A percentile compares a stretch with the other conserved stretches of the same genome.
Evolutionary conservation across 1,139 yeast species (phyloP).

Genomic region (Magnusiomyces tetraspermus): DNA sequence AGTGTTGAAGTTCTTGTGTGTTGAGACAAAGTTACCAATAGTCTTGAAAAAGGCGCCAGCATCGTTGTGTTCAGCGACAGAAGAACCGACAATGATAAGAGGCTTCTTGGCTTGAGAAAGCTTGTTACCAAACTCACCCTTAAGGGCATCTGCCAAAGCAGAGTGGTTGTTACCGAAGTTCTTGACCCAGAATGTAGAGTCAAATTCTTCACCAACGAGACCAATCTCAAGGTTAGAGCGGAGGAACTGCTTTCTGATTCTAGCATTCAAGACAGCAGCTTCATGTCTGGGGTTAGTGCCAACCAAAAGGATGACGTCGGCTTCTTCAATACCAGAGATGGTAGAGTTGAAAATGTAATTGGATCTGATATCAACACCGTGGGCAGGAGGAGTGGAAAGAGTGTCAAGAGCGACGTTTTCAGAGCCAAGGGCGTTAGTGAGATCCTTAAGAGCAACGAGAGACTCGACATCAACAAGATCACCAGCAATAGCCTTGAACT

Average conservation of each 20-base stretch:
- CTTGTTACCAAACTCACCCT: constrained; percentile 62
- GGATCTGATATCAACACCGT: constrained; percentile 67
- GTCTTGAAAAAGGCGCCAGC: constrained; percentile 52
- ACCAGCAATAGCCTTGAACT: constrained; percentile 75
- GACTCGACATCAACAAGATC: constrained; percentile 78
- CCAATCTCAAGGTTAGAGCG: constrained; percentile 54
- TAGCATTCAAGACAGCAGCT: constrained; percentile 80
- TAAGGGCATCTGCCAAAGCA: constrained; percentile 51
- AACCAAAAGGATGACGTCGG: constrained; percentile 67
- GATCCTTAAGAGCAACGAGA: constrained; percentile 71
- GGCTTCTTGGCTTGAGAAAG: constrained; percentile 64
- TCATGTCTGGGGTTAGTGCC: constrained; percentile 89
- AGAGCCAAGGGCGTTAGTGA: constrained; percentile 66
- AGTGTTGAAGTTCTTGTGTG: constrained; percentile 53
- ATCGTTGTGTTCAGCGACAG: constrained; percentile 61
- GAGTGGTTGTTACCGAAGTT: constrained; percentile 55
- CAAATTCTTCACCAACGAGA: constrained; percentile 68
- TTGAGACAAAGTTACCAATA: constrained; percentile 54
- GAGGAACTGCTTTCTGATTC: constrained; percentile 79
- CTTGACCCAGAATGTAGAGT: constrained; percentile 61
- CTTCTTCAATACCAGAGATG: constrained; percentile 71
- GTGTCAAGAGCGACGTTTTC: constrained; percentile 74
- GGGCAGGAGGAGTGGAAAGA: constrained; percentile 49
- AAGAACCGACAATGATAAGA: constrained; percentile 74
- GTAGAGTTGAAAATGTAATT: constrained; percentile 75